A percentile compares a stretch with the other conserved stretches of the same genome.
Conservation (phyloP, 75 land plant species). For the Sequoia sempervirens region DNA sequence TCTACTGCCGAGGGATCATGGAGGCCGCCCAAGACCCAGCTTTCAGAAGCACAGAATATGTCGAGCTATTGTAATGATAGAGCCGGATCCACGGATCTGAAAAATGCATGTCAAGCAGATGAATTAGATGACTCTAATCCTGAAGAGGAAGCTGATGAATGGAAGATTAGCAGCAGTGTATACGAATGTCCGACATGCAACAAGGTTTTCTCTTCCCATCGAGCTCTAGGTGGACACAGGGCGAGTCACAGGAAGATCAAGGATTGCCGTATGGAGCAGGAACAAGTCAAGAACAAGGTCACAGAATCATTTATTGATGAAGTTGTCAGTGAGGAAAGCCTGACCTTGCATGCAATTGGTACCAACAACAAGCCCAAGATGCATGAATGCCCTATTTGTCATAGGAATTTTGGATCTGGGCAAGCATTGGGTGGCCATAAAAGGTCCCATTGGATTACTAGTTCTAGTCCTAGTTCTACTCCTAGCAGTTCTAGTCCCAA, state of each 20-base stretch:
- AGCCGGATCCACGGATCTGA: not conserved
- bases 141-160: not conserved
- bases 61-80: not conserved
- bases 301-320: not conserved
- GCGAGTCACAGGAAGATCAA: slow-evolving; percentile 47
- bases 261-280: slow-evolving; percentile 20
- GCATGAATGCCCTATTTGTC: slow-evolving; percentile 45
- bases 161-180: not conserved
- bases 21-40: not conserved
- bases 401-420: slow-evolving; percentile 33
- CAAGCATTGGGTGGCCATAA: slow-evolving; percentile 64
- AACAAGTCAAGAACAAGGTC: not conserved
- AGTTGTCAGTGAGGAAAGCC: not conserved
- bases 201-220: slow-evolving; percentile 36
- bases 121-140: not conserved
- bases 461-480: not conserved
- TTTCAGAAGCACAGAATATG: not conserved
- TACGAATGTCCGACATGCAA: slow-evolving; percentile 29
- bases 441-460: slow-evolving; percentile 38
- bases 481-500: not conserved
- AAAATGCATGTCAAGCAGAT: not conserved
- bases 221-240: slow-evolving; percentile 51
- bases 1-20: slow-evolving; percentile 13
- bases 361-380: slow-evolving; percentile 3
- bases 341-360: not conserved